Evolutionary conservation across 176 grass and related monocot species (phyloP).

Genomic region (Hordeum vulgare): DNA sequence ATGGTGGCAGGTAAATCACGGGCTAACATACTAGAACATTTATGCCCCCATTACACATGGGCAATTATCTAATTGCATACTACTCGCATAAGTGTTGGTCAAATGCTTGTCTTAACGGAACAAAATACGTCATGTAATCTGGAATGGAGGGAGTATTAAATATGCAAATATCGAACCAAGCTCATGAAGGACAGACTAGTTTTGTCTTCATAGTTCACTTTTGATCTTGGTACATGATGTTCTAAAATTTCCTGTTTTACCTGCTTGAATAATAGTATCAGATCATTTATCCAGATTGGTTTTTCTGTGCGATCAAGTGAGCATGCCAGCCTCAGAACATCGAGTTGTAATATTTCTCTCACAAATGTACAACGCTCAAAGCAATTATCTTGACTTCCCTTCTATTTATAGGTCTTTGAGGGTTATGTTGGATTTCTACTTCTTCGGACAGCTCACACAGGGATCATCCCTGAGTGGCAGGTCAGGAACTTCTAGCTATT

Average conservation of each 20-base stretch:
- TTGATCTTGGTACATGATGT: neutral
- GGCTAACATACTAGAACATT: no score
- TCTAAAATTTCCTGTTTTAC: neutral
- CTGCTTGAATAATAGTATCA: neutral
- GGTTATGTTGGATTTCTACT: constrained; percentile 81
- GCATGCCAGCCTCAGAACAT: neutral
- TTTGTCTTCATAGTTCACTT: neutral
- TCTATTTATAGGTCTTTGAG: constrained; percentile 68
- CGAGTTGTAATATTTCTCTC: neutral
- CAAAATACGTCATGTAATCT: neutral
- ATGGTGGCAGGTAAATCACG: no score
- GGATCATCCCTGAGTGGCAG: constrained; percentile 82
- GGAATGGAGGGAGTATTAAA: neutral
- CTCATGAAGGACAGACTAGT: neutral
- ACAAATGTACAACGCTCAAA: neutral
- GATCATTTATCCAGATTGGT: neutral
- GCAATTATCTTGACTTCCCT: neutral
- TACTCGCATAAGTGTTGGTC: neutral
- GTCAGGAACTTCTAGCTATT: constrained; percentile 34
- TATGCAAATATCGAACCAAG: neutral
- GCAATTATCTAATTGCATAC: neutral
- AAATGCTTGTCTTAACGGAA: neutral
- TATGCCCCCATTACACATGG: no score
- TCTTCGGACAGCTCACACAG: constrained; percentile 62
- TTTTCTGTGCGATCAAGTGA: neutral